phyloP scores from a whole-genome alignment of 2,329 filamentous ascomycete species.

The Diaporthe citri region DNA sequence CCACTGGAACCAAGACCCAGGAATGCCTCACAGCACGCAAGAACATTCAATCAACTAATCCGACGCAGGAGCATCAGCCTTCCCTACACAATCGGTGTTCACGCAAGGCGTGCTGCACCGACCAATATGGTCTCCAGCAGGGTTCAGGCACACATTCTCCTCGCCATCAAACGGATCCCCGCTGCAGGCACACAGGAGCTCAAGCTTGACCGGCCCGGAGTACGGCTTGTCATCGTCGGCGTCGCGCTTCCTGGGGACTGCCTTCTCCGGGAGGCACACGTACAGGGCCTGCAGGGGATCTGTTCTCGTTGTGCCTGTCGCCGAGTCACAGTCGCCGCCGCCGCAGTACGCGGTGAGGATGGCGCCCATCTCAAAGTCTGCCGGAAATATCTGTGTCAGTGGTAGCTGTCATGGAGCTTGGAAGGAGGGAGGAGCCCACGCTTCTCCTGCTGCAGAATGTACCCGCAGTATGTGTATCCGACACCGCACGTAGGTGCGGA shows the following conservation, averaged over 20 bases:
- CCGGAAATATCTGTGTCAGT: background rate
- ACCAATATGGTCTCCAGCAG: slow-evolving; percentile 38
- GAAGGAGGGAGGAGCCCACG: background rate
- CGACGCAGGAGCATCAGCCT: background rate
- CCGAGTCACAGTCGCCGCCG: slow-evolving; percentile 34
- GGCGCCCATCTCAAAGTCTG: slow-evolving; percentile 37
- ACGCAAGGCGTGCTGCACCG: slow-evolving; percentile 37
- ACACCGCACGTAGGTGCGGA: slow-evolving; percentile 33
- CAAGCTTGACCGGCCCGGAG: slow-evolving; percentile 39
- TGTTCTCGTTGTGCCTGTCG: slow-evolving; percentile 34
- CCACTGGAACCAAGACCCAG: background rate
- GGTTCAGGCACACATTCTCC: slow-evolving; percentile 39
- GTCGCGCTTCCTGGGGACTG: slow-evolving; percentile 32
- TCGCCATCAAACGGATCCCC: slow-evolving; percentile 29
- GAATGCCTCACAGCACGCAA: background rate
- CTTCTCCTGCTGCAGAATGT: slow-evolving; percentile 39
- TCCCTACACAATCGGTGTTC: background rate
- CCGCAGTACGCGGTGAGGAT: slow-evolving; percentile 41
- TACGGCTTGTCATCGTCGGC: slow-evolving; percentile 30
- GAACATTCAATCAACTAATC: background rate
- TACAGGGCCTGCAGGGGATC: slow-evolving; percentile 38
- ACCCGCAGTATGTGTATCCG: slow-evolving; percentile 40
- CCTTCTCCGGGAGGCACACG: slow-evolving; percentile 36
- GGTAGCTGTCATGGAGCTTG: too few relatives aligned
- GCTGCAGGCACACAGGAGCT: slow-evolving; percentile 40